Evolutionary conservation across 1,284 basidiomycete genomes (phyloP).

Genomic region (Tylopilus orsonianus): DNA sequence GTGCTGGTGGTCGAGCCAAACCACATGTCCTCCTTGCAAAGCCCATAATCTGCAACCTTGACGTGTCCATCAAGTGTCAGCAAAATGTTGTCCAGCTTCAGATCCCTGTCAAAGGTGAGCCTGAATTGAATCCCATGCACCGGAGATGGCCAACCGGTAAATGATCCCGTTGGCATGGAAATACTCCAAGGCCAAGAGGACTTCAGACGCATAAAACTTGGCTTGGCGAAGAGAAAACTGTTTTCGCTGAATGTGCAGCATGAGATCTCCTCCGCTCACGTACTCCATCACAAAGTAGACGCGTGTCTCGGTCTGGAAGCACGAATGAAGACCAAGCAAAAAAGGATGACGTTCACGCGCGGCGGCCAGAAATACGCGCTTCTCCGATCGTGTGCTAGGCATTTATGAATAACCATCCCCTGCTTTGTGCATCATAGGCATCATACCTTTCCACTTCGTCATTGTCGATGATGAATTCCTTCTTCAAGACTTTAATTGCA

Average conservation of each 20-base stretch:
- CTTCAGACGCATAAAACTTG: slow-evolving; percentile 99
- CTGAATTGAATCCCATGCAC: not conserved
- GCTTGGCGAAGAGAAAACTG: slow-evolving; percentile 95
- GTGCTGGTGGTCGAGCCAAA: slow-evolving; percentile 96
- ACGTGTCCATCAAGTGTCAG: slow-evolving; percentile 97
- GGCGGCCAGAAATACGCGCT: slow-evolving; percentile 96
- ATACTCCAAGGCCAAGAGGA: slow-evolving; percentile 94
- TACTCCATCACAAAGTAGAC: slow-evolving; percentile 95
- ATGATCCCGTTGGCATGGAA: slow-evolving; percentile 99
- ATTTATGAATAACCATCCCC: slow-evolving; percentile 9
- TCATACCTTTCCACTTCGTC: slow-evolving; percentile 96
- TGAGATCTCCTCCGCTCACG: slow-evolving; percentile 93
- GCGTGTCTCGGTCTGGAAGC: slow-evolving; percentile 99
- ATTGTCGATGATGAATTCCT: slow-evolving; percentile 99
- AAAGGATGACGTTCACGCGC: slow-evolving; percentile 97
- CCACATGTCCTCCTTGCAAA: slow-evolving; percentile 99
- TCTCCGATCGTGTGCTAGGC: slow-evolving; percentile 94
- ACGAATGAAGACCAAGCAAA: slow-evolving; percentile 94
- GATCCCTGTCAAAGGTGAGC: slow-evolving; percentile 58
- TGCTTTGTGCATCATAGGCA: slow-evolving; percentile 1
- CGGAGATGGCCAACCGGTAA: slow-evolving; percentile 67
- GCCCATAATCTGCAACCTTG: slow-evolving; percentile 98
- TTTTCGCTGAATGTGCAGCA: slow-evolving; percentile 92
- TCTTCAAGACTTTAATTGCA: slow-evolving; percentile 99
- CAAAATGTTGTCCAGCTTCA: slow-evolving; percentile 98